A percentile compares a stretch with the other conserved stretches of the same genome.
These are phyloP conservation scores for Lagerstroemia speciosa DNA, from an alignment of 345 rosid species.

Conservation along the genomic window DNA sequence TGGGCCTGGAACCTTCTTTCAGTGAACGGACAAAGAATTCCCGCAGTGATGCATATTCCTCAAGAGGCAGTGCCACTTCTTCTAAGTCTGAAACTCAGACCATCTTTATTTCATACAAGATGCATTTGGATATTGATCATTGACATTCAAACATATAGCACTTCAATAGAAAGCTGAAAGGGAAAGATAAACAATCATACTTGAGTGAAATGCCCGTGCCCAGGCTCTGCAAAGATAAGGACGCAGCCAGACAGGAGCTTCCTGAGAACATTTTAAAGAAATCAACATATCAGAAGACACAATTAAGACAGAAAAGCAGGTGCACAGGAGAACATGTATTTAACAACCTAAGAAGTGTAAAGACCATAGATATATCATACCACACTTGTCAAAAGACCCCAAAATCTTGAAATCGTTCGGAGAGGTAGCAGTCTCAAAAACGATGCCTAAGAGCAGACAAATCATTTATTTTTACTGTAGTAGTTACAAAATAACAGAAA, in stretches of 20 bases:
- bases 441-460: conserved; percentile 47
- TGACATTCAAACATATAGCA: neutral
- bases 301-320: neutral
- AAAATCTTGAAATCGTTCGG: conserved; percentile 74
- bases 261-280: conserved; percentile 25
- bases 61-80: conserved; percentile 83
- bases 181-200: conserved; percentile 30
- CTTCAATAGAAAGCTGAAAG: conserved; percentile 9
- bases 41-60: conserved; percentile 59
- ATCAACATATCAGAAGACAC: neutral
- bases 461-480: conserved; percentile 9
- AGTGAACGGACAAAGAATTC: conserved; percentile 85
- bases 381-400: conserved; percentile 65
- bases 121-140: neutral
- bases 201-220: conserved; percentile 93
- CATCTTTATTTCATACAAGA: neutral
- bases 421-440: conserved; percentile 72
- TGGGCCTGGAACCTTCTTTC: conserved; percentile 87
- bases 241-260: conserved; percentile 78
- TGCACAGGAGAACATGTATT: neutral
- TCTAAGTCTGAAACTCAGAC: conserved; percentile 56
- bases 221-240: conserved; percentile 76
- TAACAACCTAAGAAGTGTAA: neutral
- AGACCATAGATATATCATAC: conserved; percentile 29
- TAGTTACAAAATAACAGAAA: conserved; percentile 6